These are phyloP conservation scores for Xylogone sp. DNA, from an alignment of 2,329 filamentous ascomycete genomes.

Conservation along the genomic window DNA sequence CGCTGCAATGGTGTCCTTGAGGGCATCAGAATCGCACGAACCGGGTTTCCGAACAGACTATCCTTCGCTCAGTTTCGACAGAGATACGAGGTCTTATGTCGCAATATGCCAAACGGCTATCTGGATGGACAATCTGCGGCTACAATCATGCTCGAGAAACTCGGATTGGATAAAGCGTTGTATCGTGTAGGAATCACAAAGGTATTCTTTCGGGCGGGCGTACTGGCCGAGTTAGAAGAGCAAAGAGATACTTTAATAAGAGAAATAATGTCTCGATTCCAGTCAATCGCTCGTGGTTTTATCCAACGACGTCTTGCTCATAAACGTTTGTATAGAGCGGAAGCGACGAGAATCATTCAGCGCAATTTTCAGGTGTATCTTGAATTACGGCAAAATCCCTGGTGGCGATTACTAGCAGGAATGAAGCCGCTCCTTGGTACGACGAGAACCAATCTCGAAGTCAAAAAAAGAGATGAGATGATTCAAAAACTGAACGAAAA, in stretches of 20 bases:
- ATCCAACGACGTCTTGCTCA: conserved; percentile 82
- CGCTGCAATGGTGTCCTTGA: conserved; percentile 99
- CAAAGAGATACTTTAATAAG: conserved; percentile 89
- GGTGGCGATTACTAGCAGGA: conserved; percentile 93
- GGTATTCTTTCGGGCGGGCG: conserved; percentile 95
- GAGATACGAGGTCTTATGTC: conserved; percentile 91
- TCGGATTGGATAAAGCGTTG: conserved; percentile 78
- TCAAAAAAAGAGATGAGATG: conserved; percentile 92
- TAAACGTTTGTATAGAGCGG: conserved; percentile 90
- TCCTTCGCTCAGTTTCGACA: conserved; percentile 92
- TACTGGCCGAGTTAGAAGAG: conserved; percentile 94
- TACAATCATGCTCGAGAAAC: conserved; percentile 81
- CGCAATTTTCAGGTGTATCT: conserved; percentile 91
- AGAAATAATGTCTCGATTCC: conserved; percentile 90
- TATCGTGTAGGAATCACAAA: conserved; percentile 95
- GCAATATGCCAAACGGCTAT: conserved; percentile 83
- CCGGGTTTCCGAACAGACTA: conserved; percentile 91
- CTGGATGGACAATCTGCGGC: conserved; percentile 86
- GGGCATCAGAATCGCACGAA: conserved; percentile 93
- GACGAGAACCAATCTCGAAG: conserved; percentile 85
- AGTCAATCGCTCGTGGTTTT: conserved; percentile 87
- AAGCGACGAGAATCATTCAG: conserved; percentile 93
- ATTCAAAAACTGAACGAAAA: conserved; percentile 84
- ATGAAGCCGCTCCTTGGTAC: conserved; percentile 95
- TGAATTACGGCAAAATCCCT: conserved; percentile 85